A percentile compares a stretch with the other conserved stretches of the same genome.
These are phyloP conservation scores for Dujonia santamariae DNA, from an alignment of 1,139 yeast genomes.

Conservation along the genomic window DNA sequence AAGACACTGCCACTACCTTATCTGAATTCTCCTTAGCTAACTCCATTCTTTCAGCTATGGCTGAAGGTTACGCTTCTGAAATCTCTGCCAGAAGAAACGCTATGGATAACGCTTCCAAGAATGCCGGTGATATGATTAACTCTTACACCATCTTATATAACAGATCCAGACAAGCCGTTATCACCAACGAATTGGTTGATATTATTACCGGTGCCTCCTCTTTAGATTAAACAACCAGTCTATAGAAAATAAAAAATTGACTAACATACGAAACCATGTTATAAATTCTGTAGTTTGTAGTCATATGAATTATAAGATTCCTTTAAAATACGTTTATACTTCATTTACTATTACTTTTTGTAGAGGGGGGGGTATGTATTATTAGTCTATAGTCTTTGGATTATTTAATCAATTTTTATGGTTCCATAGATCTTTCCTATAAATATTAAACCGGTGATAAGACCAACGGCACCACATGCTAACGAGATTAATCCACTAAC, in stretches of 20 bases:
- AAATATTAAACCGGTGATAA: constrained; percentile 60
- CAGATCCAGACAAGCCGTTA: constrained; percentile 99
- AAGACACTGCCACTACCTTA: constrained; percentile 63
- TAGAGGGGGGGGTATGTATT: no score
- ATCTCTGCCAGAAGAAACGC: constrained; percentile 99
- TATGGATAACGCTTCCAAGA: constrained; percentile 99
- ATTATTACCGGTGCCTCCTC: constrained; percentile 99
- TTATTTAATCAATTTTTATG: constrained; percentile 50
- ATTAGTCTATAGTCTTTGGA: neutral
- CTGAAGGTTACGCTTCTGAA: constrained; percentile 98
- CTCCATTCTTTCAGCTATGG: constrained; percentile 86
- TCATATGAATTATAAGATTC: neutral
- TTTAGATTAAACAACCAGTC: constrained; percentile 61
- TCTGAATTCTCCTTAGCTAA: constrained; percentile 89
- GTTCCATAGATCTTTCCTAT: constrained; percentile 57
- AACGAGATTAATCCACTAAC: constrained; percentile 63
- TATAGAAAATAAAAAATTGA: constrained; percentile 4
- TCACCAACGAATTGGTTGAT: constrained; percentile 98
- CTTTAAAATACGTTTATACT: no score
- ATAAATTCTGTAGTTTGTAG: neutral
- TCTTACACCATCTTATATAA: constrained; percentile 94
- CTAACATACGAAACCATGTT: neutral
- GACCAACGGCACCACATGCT: constrained; percentile 75
- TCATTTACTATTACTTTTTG: no score
- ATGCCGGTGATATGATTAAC: constrained; percentile 98